phyloP scores from a whole-genome alignment of 2,329 filamentous ascomycete genomes.

The Sporothrix protearum region DNA sequence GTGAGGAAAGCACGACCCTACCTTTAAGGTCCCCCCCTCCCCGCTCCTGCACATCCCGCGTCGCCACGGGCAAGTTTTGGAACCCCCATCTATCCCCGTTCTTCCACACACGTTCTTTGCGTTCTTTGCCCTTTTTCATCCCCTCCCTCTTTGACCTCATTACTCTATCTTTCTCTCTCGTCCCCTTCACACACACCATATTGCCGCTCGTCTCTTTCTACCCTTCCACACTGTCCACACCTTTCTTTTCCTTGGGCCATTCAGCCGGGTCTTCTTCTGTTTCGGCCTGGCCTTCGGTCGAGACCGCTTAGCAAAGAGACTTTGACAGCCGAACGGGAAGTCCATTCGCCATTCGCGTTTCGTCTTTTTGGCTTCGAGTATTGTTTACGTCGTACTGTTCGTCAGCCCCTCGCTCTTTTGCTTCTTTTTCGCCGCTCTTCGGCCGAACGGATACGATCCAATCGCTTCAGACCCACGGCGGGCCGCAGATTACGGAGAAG shows the following conservation, averaged over 20 bases:
- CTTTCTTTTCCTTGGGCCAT: background rate
- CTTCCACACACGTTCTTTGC: constrained; percentile 29
- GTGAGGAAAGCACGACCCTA: background rate
- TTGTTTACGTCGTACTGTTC: background rate
- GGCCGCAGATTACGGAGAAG: background rate
- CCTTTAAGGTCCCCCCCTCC: background rate
- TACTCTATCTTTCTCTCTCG: constrained; percentile 1
- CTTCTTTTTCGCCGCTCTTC: background rate
- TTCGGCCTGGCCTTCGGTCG: background rate
- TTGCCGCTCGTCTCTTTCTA: background rate
- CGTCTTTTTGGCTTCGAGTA: background rate
- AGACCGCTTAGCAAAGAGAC: background rate
- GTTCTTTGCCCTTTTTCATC: background rate
- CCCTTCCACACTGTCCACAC: background rate
- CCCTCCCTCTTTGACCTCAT: background rate
- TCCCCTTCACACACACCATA: background rate
- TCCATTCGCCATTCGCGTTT: background rate
- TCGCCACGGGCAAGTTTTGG: constrained; percentile 29
- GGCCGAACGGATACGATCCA: constrained; percentile 9
- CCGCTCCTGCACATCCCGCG: background rate
- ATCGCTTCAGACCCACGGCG: constrained; percentile 4
- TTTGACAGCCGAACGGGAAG: background rate
- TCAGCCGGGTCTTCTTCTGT: background rate
- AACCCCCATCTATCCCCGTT: background rate
- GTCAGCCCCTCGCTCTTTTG: background rate